These are phyloP conservation scores for Thozetella sp. DNA, from an alignment of 495 filamentous ascomycete species.

Conservation along the genomic window DNA sequence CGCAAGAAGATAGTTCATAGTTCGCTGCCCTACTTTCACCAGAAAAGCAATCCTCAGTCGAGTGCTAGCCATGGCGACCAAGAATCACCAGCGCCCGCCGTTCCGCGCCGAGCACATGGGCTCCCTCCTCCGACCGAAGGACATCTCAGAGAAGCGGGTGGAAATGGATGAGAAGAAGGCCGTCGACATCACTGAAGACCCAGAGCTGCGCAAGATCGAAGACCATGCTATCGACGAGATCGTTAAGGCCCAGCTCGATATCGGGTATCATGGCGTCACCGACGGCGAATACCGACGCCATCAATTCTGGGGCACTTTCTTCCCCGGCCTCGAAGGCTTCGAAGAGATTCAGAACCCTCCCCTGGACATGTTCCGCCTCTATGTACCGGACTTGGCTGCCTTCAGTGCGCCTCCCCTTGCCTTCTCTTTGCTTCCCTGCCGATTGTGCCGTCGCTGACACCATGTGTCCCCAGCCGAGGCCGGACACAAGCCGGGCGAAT, in stretches of 20 bases:
- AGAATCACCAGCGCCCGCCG: constrained; percentile 45
- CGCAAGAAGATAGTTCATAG: too few relatives aligned
- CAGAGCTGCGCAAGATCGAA: constrained; percentile 47
- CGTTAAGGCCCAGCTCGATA: constrained; percentile 61
- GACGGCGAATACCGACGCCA: constrained; percentile 74
- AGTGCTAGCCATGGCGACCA: constrained; percentile 4
- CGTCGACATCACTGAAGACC: constrained; percentile 6
- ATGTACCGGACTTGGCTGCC: constrained; percentile 74
- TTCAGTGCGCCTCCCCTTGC: constrained; percentile 40
- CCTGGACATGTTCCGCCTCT: constrained; percentile 58
- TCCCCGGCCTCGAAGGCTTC: constrained; percentile 63
- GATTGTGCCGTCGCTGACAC: too few relatives aligned
- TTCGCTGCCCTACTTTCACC: too few relatives aligned
- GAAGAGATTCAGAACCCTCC: constrained; percentile 13
- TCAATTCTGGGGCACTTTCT: constrained; percentile 62
- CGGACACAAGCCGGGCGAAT: constrained; percentile 62
- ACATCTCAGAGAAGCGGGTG: constrained; percentile 54
- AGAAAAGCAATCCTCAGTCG: neutral
- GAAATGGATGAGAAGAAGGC: constrained; percentile 37
- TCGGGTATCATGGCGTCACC: constrained; percentile 65
- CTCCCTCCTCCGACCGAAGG: constrained; percentile 67
- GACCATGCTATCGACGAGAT: constrained; percentile 65
- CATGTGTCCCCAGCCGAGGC: constrained; percentile 14
- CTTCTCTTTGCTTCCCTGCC: too few relatives aligned
- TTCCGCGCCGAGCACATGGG: constrained; percentile 81